Percentiles rank a stretch among this genome's conserved stretches.
Evolutionary conservation across 2,329 filamentous ascomycete species (phyloP).

Genomic region (Biscogniauxia marginata): DNA sequence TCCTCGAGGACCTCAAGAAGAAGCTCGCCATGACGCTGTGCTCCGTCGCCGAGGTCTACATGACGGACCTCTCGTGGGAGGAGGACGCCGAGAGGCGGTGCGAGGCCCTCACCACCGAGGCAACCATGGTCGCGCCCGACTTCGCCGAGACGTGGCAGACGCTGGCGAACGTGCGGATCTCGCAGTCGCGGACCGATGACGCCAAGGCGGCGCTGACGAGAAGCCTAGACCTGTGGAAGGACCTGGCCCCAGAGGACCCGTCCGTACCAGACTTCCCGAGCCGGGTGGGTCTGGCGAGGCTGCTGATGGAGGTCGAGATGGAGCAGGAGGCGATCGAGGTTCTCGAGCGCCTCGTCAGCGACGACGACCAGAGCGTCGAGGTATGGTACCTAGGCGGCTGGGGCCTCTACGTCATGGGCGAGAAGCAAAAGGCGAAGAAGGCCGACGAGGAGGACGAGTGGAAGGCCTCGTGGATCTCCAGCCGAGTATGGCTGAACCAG

Average conservation of each 20-base stretch:
- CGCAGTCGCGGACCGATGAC: conserved; percentile 76
- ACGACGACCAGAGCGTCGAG: conserved; percentile 94
- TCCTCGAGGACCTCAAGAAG: conserved; percentile 66
- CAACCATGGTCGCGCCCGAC: conserved; percentile 77
- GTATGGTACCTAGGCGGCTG: conserved; percentile 97
- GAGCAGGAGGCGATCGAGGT: conserved; percentile 83
- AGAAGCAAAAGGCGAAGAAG: conserved; percentile 58
- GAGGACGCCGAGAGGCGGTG: conserved; percentile 85
- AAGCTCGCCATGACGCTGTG: conserved; percentile 92
- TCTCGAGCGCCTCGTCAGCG: conserved; percentile 75
- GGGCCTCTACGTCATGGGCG: conserved; percentile 78
- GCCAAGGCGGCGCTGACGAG: conserved; percentile 74
- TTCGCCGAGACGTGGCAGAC: conserved; percentile 92
- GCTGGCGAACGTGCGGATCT: conserved; percentile 89
- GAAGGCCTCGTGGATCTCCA: conserved; percentile 66
- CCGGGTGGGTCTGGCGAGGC: conserved; percentile 75
- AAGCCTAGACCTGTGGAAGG: conserved; percentile 81
- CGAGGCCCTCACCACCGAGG: conserved; percentile 86
- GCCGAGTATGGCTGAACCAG: conserved; percentile 79
- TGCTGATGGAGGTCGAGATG: conserved; percentile 89
- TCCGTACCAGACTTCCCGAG: conserved; percentile 82
- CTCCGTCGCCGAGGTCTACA: conserved; percentile 93
- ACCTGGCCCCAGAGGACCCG: conserved; percentile 69
- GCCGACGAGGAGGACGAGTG: conserved; percentile 49
- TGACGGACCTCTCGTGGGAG: conserved; percentile 96